Evolutionary conservation across 768 basidiomycete genomes (phyloP).

Genomic region (Hygrophorus russula): DNA sequence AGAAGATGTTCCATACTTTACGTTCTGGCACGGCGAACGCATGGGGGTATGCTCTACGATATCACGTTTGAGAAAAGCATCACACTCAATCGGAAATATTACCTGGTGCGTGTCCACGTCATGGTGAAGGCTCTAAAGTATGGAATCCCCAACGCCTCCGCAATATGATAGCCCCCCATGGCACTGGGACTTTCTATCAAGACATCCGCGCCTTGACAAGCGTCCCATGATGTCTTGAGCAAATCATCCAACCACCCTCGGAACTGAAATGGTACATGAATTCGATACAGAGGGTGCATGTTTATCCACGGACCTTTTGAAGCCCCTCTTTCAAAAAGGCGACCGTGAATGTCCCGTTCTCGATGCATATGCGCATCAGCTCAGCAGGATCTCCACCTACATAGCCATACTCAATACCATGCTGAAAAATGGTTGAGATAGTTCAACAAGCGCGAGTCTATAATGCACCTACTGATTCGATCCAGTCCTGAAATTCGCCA

Average conservation of each 20-base stretch:
- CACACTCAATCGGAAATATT: neutral
- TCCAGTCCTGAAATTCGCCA: constrained; percentile 90
- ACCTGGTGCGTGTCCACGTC: constrained; percentile 95
- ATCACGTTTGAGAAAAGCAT: constrained; percentile 4
- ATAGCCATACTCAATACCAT: constrained; percentile 91
- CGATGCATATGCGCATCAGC: constrained; percentile 94
- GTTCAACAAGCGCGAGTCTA: neutral
- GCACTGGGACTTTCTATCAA: constrained; percentile 93
- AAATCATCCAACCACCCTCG: constrained; percentile 97
- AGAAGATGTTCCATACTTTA: constrained; percentile 41
- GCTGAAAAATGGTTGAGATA: constrained; percentile 28
- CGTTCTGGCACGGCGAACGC: constrained; percentile 96
- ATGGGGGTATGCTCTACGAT: constrained; percentile 80
- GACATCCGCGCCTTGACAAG: constrained; percentile 89
- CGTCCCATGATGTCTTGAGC: constrained; percentile 90
- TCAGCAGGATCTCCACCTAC: constrained; percentile 98
- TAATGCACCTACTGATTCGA: constrained; percentile 67
- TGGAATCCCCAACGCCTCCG: constrained; percentile 86
- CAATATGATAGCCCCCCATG: constrained; percentile 96
- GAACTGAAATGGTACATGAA: constrained; percentile 42
- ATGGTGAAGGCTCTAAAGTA: constrained; percentile 96
- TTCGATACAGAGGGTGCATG: neutral
- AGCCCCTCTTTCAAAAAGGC: constrained; percentile 89
- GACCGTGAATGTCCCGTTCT: constrained; percentile 96
- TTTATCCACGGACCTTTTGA: constrained; percentile 48